These are phyloP conservation scores for barley (Hordeum vulgare) DNA, from an alignment of 176 grass and related monocot genomes.

Conservation along the genomic window DNA sequence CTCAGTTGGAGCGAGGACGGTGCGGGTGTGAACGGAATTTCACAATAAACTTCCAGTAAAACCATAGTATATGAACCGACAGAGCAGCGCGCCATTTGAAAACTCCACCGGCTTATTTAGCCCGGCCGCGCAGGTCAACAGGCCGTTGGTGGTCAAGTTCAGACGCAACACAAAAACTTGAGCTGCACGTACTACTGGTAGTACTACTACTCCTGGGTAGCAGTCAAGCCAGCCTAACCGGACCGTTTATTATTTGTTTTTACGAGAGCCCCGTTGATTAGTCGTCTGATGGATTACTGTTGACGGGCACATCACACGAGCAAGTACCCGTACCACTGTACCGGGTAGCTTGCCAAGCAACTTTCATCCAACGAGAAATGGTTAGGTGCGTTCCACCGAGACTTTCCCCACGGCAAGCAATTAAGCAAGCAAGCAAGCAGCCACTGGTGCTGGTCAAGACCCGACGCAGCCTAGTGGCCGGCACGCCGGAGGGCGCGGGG, in stretches of 20 bases:
- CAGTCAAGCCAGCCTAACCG: background rate
- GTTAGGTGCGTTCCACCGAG: background rate
- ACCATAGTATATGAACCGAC: background rate
- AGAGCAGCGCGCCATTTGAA: background rate
- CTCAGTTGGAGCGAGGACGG: background rate
- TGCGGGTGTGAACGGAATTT: background rate
- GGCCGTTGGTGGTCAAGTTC: slow-evolving; percentile 15
- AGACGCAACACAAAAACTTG: background rate
- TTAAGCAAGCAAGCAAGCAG: background rate
- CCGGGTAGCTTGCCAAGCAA: background rate
- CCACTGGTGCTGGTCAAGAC: background rate
- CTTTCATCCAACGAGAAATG: background rate
- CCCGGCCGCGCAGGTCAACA: background rate
- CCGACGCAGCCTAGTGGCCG: background rate
- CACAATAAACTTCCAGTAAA: background rate
- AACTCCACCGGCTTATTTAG: background rate
- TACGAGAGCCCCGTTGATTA: too few species aligned
- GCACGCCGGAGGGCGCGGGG: background rate
- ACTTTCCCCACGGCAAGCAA: background rate
- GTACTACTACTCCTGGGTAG: background rate
- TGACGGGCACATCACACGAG: background rate
- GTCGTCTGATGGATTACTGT: too few species aligned
- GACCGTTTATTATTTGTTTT: too few species aligned
- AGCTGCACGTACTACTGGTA: too few species aligned
- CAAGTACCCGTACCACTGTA: background rate